Conservation (phyloP, 2,329 filamentous ascomycete genomes). For the Coniochaeta sp. region DNA sequence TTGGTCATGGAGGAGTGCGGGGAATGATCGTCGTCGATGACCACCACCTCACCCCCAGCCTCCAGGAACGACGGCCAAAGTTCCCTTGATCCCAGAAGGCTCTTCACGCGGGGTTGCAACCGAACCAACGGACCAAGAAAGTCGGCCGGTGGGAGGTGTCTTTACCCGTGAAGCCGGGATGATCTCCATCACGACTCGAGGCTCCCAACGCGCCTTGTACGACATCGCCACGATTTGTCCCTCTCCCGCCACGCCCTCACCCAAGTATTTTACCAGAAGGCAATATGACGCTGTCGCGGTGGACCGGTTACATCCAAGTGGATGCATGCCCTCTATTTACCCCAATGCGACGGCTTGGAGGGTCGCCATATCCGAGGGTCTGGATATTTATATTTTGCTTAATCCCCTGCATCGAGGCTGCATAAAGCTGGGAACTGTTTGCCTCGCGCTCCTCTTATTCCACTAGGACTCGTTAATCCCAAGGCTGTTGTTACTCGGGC, state of each 20-base stretch:
- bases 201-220: not conserved
- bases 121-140: not conserved
- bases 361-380: not conserved
- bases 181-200: not conserved
- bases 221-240: not conserved
- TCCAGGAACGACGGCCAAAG: not conserved
- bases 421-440: not conserved
- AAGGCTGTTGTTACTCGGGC: not conserved
- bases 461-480: not conserved
- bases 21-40: not conserved
- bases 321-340: not conserved
- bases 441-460: not conserved
- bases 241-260: not conserved
- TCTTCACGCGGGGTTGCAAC: not conserved
- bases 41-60: not conserved
- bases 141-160: not conserved
- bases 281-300: not conserved
- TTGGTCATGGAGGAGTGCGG: not conserved
- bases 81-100: not conserved
- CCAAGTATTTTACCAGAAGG: not conserved
- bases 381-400: not conserved
- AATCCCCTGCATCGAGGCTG: not conserved
- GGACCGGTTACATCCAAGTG: not conserved
- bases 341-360: not conserved
- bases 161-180: conserved; percentile 2